These are phyloP conservation scores for Yamadazyma scolyti DNA, from an alignment of 805 yeast genomes.

Conservation along the genomic window DNA sequence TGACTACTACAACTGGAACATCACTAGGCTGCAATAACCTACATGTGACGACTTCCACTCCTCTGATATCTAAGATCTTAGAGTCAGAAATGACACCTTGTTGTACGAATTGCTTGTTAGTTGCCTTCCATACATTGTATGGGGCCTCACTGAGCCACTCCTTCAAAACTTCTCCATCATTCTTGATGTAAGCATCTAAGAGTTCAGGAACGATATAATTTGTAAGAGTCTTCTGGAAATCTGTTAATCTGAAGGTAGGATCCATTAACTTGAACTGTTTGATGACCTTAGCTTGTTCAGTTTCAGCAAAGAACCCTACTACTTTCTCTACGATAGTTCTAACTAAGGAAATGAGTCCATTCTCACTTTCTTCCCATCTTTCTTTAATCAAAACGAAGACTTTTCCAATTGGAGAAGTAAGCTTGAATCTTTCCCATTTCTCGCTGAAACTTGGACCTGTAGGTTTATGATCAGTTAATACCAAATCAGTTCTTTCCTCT, in stretches of 20 bases:
- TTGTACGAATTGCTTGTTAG: constrained; percentile 86
- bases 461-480: constrained; percentile 76
- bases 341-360: constrained; percentile 77
- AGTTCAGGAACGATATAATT: constrained; percentile 93
- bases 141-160: constrained; percentile 97
- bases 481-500: constrained; percentile 67
- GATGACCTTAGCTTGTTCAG: constrained; percentile 92
- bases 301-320: constrained; percentile 89
- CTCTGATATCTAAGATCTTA: constrained; percentile 87
- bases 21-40: constrained; percentile 87
- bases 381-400: constrained; percentile 56
- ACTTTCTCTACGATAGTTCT: constrained; percentile 79
- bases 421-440: constrained; percentile 62
- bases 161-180: constrained; percentile 79
- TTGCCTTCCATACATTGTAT: constrained; percentile 88
- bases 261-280: constrained; percentile 84
- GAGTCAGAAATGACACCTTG: constrained; percentile 92
- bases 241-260: constrained; percentile 77
- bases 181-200: constrained; percentile 89
- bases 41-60: constrained; percentile 87
- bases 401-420: constrained; percentile 68
- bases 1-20: constrained; percentile 86
- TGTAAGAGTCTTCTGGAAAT: constrained; percentile 77
- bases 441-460: constrained; percentile 66
- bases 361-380: constrained; percentile 90